Evolutionary conservation across 441 rosid species (phyloP).

Genomic region (Biscutella laevigata): DNA sequence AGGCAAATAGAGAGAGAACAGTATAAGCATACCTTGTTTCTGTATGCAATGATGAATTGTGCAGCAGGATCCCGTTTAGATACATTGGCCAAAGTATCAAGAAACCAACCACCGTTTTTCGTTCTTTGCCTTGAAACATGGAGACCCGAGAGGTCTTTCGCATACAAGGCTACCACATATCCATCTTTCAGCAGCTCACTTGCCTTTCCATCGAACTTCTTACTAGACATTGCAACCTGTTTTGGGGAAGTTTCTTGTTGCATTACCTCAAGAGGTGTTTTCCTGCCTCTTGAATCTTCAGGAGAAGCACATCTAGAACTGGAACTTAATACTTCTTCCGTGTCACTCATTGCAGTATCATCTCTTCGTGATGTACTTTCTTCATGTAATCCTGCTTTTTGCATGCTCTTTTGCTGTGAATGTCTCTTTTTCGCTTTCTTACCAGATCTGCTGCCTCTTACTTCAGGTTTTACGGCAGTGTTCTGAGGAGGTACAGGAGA

Average conservation of each 20-base stretch:
- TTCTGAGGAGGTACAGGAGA: slow-evolving; percentile 43
- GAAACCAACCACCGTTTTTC: slow-evolving; percentile 96
- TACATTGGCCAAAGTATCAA: slow-evolving; percentile 76
- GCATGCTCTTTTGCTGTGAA: slow-evolving; percentile 55
- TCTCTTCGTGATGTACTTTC: slow-evolving; percentile 67
- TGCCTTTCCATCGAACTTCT: slow-evolving; percentile 45
- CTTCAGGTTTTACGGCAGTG: slow-evolving; percentile 44
- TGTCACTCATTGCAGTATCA: slow-evolving; percentile 82
- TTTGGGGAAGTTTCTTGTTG: slow-evolving; percentile 44
- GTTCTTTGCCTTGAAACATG: slow-evolving; percentile 89
- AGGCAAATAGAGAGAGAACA: neutral
- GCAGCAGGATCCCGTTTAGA: slow-evolving; percentile 96
- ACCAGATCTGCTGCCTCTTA: slow-evolving; percentile 66
- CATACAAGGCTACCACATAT: slow-evolving; percentile 69
- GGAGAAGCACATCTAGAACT: slow-evolving; percentile 82
- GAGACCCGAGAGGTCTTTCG: slow-evolving; percentile 59
- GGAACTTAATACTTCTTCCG: slow-evolving; percentile 70
- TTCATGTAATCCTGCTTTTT: slow-evolving; percentile 49
- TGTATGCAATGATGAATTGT: slow-evolving; percentile 78
- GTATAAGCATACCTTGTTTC: slow-evolving; percentile 53
- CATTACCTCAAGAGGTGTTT: slow-evolving; percentile 57
- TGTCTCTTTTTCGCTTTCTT: slow-evolving; percentile 95
- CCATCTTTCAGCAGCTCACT: slow-evolving; percentile 77
- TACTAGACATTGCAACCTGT: slow-evolving; percentile 43
- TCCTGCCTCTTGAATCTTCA: slow-evolving; percentile 70